Base-by-base conservation (phyloP, 2,329 filamentous ascomycete species). In the Trichoderma breve region DNA sequence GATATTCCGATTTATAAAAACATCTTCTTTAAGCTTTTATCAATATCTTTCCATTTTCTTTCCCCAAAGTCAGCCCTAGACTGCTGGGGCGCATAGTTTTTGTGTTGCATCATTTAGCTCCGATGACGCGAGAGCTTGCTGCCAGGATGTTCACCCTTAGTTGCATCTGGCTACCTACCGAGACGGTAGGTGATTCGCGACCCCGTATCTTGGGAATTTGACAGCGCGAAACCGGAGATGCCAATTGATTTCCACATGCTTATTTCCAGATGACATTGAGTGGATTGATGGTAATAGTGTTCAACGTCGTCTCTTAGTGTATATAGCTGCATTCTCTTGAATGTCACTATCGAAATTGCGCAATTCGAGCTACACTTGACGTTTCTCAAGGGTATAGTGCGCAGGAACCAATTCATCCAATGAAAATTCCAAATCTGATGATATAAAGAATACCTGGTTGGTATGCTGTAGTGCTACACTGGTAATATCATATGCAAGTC, bases 61-160 rank as follows among this genome's bases (percentile, higher is more conserved):
- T 43, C 32, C 47, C 47, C 24, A 36, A 32, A 57, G 18, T 71
- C 60, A 64, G 68, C 58, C 68, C 47, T 36, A 39, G 30, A 6
- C 21, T 64, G 24, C 36, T 11, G 28, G 28, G 18, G 34, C 30
- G 26, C 34, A 34, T 47, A 18, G 34, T 43, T 68, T 68, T 43
- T 28, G 26, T 60, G 67, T 64, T 58, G 68, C 60, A 71, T 62
- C 67, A 71, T 57, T 66, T 73, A 69, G 73, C 58, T 57, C 36
- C 34, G 69, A 74, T 74, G 72, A 62, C 73, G 73, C 65, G 65
- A 74, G 70, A 62, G 28, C 61, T 47, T n/a, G 43, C 9, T 58
- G 8, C 43, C 14, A 15, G 53, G 65, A 64, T 70, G 14, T 55
- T 28, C 14, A 28, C 3, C 18, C 28, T 64, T 28, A 62, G 60